Conservation (phyloP, 2,329 filamentous ascomycete genomes). For the Aspergillus ustus region DNA sequence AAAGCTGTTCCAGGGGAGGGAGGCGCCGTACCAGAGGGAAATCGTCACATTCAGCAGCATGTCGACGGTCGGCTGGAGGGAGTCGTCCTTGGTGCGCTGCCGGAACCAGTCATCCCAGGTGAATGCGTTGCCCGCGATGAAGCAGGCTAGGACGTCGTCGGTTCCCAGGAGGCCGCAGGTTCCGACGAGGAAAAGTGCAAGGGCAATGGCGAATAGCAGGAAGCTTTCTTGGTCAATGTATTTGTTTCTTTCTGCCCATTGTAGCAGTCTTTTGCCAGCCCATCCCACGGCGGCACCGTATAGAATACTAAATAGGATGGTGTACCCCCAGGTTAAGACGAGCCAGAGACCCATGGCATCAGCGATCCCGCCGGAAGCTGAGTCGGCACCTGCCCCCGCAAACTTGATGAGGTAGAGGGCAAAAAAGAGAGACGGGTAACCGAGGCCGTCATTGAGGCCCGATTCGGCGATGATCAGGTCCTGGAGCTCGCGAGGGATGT, state of each 20-base stretch:
- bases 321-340: slow-evolving; percentile 82
- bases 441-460: slow-evolving; percentile 85
- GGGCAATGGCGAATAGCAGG: slow-evolving; percentile 80
- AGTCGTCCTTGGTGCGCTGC: slow-evolving; percentile 83
- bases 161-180: slow-evolving; percentile 86
- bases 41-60: slow-evolving; percentile 91
- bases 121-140: slow-evolving; percentile 87
- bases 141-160: slow-evolving; percentile 89
- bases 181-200: slow-evolving; percentile 84
- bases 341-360: slow-evolving; percentile 81
- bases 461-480: slow-evolving; percentile 81
- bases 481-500: slow-evolving; percentile 80
- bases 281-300: slow-evolving; percentile 81
- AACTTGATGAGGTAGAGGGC: slow-evolving; percentile 84
- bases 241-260: slow-evolving; percentile 79
- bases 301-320: slow-evolving; percentile 74
- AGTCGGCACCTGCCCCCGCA: slow-evolving; percentile 61
- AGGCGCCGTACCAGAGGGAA: slow-evolving; percentile 89
- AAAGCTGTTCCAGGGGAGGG: slow-evolving; percentile 80
- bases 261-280: slow-evolving; percentile 78
- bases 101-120: slow-evolving; percentile 96
- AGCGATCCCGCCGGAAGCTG: slow-evolving; percentile 61
- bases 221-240: slow-evolving; percentile 89
- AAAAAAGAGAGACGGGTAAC: slow-evolving; percentile 86
- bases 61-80: slow-evolving; percentile 87